Evolutionary conservation across 345 rosid genomes (phyloP).

Genomic region (Anastatica hierochuntica): DNA sequence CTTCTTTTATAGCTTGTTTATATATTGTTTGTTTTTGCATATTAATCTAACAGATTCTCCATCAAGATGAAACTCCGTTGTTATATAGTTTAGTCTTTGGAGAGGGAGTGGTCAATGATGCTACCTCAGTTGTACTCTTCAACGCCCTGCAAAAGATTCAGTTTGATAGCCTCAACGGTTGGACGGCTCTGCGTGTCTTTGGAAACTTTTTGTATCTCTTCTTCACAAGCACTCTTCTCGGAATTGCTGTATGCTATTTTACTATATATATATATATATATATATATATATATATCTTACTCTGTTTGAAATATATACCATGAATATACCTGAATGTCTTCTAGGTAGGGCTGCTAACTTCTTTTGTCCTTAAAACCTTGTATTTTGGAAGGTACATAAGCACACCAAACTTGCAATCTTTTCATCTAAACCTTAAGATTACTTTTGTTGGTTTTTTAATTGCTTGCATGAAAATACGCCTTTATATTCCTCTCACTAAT

Average conservation of each 20-base stretch:
- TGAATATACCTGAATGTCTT: conserved; percentile 8
- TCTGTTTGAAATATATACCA: background rate
- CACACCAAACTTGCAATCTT: background rate
- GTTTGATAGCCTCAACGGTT: conserved; percentile 34
- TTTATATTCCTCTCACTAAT: background rate
- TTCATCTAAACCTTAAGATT: background rate
- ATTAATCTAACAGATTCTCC: conserved; percentile 45
- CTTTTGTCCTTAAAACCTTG: conserved; percentile 48
- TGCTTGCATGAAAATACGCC: background rate
- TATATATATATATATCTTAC: background rate
- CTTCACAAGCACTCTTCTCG: conserved; percentile 68
- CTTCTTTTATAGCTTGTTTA: background rate
- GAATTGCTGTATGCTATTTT: conserved; percentile 45
- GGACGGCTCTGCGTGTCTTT: conserved; percentile 31
- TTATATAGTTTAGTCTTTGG: conserved; percentile 87
- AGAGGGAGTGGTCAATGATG: conserved; percentile 95
- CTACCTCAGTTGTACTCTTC: conserved; percentile 77
- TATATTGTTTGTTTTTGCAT: background rate
- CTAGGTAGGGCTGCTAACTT: conserved; percentile 72
- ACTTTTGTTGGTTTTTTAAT: background rate
- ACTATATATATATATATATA: background rate
- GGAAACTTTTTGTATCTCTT: conserved; percentile 72
- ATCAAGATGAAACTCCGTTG: conserved; percentile 83
- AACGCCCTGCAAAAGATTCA: conserved; percentile 77
- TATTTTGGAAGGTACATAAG: conserved; percentile 60